These are phyloP conservation scores for Trametes cubensis DNA, from an alignment of 768 basidiomycete genomes.

Conservation along the genomic window DNA sequence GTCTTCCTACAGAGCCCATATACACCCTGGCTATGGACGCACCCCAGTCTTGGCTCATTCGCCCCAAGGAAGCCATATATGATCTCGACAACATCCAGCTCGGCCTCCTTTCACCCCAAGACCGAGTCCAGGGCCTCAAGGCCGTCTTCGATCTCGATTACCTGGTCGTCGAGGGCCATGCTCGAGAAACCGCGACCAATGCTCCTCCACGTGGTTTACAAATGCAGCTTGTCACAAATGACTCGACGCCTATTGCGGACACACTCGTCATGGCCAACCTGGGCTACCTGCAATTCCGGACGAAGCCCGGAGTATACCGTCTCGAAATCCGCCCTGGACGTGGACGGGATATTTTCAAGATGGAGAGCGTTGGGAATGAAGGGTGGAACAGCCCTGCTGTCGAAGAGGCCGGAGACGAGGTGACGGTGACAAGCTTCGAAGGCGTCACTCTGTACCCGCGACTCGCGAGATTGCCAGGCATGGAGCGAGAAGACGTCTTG, in stretches of 20 bases:
- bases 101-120: conserved; percentile 58
- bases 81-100: conserved; percentile 97
- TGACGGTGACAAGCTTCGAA: conserved; percentile 88
- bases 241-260: conserved; percentile 62
- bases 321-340: conserved; percentile 83
- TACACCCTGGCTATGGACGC: conserved; percentile 95
- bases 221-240: conserved; percentile 67
- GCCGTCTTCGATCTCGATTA: conserved; percentile 89
- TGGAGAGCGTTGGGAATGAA: conserved; percentile 86
- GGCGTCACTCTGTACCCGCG: conserved; percentile 88
- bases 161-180: conserved; percentile 93
- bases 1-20: conserved; percentile 82
- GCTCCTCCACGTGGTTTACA: conserved; percentile 89
- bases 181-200: conserved; percentile 67
- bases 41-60: conserved; percentile 89
- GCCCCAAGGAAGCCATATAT: conserved; percentile 83
- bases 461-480: conserved; percentile 67
- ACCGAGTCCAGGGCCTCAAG: conserved; percentile 57
- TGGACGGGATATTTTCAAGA: conserved; percentile 75
- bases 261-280: conserved; percentile 94
- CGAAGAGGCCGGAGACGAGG: conserved; percentile 66
- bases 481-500: conserved; percentile 83
- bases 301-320: conserved; percentile 84
- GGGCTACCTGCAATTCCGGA: conserved; percentile 95
- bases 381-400: conserved; percentile 85